Base-by-base conservation (phyloP, 1,284 basidiomycete species). In the Pseudozyma sp. region DNA sequence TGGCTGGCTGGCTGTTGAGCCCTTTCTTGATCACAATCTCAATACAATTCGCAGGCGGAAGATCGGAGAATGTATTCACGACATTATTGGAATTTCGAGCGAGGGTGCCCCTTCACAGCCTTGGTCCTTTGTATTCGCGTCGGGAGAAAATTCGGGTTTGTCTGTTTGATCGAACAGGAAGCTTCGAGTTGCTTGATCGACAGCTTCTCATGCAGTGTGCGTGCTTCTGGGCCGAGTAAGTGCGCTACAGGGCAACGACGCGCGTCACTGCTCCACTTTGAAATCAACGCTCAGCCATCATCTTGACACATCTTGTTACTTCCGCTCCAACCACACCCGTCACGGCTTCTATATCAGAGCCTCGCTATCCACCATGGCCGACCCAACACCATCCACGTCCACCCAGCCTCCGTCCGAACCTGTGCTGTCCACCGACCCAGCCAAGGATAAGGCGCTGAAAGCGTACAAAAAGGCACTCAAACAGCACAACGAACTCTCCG, bases 401-500 rank as follows among this genome's bases (percentile, higher is more conserved):
- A 62, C 64, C n/a, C 68, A 68, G n/a, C 65, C 70, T 1, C 62
- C 73, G 7, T 34, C 69, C 29, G 70, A 76, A 40, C 53, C 68
- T 16, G 39, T 72, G 2, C 74, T 76, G 40, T 75, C 72, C 13
- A 33, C 58, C 52, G 72, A 75, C 24, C 72, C 72, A 40, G 70
- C 69, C 51, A 78, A 75, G 60, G 69, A 75, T 30, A 86, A 85
- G 31, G 81, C 77, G 45, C 72, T 82, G 43, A 73, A 76, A 62
- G 72, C 73, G 7, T 82, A 80, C 68, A 75, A 74, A 40, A 76
- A 79, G 62, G 78, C 78, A 43, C 66, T 80, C 58, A 85, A 79
- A 60, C 68, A 75, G 54, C 90, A 89, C 82, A 87, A 89, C 66
- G 89, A 83, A 46, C 80, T 81, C 42, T 78, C 81, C 4, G 76